A percentile compares a stretch with the other conserved stretches of the same genome.
Evolutionary conservation across 129 eudicot species (phyloP).

Genomic region (Flaveria sonorensis): DNA sequence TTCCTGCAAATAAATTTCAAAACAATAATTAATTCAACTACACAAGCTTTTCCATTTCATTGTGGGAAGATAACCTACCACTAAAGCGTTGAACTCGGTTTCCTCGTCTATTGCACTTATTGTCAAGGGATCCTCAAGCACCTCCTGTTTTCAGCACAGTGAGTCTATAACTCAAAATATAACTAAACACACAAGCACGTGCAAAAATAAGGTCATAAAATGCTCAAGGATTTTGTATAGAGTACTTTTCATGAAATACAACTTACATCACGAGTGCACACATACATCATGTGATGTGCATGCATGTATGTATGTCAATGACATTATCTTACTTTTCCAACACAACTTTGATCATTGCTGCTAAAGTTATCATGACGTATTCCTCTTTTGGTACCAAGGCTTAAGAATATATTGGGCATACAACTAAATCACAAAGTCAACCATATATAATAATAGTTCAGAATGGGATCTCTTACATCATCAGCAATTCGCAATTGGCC

Average conservation of each 20-base stretch:
- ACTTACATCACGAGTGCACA: neutral
- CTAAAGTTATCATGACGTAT: neutral
- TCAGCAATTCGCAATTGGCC: slow-evolving; percentile 83
- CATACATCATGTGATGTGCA: neutral
- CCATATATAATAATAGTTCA: neutral
- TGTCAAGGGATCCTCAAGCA: slow-evolving; percentile 81
- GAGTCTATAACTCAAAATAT: neutral
- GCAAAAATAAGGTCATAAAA: neutral
- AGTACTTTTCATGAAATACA: neutral
- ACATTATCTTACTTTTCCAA: neutral
- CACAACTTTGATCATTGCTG: neutral
- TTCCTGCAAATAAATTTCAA: slow-evolving; percentile 49
- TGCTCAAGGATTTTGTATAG: neutral
- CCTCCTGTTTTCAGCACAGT: slow-evolving; percentile 51
- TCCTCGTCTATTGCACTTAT: slow-evolving; percentile 90
- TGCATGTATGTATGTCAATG: neutral
- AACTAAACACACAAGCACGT: neutral
- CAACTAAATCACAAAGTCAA: neutral
- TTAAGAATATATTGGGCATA: neutral
- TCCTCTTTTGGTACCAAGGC: neutral
- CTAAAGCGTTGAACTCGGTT: slow-evolving; percentile 94
- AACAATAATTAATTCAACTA: neutral
- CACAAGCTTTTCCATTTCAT: too few species aligned
- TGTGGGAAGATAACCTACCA: slow-evolving; percentile 53
- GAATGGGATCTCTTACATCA: slow-evolving; percentile 63